Evolutionary conservation across 208 protist genomes (phyloP).

Genomic region (Wallacemonas sp.): DNA sequence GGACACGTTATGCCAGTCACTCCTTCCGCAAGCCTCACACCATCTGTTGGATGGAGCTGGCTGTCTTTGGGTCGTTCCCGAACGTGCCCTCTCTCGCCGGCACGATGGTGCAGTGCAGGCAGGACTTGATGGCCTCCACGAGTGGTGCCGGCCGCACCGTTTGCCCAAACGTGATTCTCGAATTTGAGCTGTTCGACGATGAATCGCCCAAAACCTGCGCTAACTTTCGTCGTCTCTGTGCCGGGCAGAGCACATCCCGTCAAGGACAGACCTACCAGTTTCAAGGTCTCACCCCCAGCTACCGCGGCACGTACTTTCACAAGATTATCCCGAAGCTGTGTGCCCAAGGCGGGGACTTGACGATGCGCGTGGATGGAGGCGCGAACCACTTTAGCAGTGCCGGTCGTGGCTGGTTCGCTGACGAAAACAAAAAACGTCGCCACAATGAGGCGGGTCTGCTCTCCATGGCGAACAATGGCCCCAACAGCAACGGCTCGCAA

Average conservation of each 20-base stretch:
- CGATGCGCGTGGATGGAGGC: constrained; percentile 91
- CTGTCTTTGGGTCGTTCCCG: constrained; percentile 64
- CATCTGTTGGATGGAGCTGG: constrained; percentile 74
- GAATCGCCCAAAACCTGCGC: constrained; percentile 74
- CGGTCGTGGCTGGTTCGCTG: constrained; percentile 75
- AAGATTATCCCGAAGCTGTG: constrained; percentile 89
- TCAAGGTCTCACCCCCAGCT: constrained; percentile 71
- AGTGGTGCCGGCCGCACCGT: constrained; percentile 37
- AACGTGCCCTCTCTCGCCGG: constrained; percentile 68
- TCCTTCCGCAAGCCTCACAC: constrained; percentile 35
- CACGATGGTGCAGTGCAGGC: constrained; percentile 44
- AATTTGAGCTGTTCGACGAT: constrained; percentile 85
- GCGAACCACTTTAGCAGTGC: constrained; percentile 86
- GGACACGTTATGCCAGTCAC: constrained; percentile 67
- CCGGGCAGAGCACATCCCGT: constrained; percentile 32
- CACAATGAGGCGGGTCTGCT: constrained; percentile 81
- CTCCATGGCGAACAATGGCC: constrained; percentile 92
- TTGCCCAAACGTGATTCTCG: constrained; percentile 29
- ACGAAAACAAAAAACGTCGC: constrained; percentile 94
- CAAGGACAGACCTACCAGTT: constrained; percentile 51
- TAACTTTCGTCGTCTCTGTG: constrained; percentile 79
- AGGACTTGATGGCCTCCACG: constrained; percentile 50
- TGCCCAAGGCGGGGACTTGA: constrained; percentile 96
- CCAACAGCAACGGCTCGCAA: constrained; percentile 93
- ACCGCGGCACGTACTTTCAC: constrained; percentile 90